Percentiles rank a stretch among this genome's conserved stretches.
Evolutionary conservation across 108 stramenopile genomes (phyloP).

Genomic region (Stephanodiscus minutulus): DNA sequence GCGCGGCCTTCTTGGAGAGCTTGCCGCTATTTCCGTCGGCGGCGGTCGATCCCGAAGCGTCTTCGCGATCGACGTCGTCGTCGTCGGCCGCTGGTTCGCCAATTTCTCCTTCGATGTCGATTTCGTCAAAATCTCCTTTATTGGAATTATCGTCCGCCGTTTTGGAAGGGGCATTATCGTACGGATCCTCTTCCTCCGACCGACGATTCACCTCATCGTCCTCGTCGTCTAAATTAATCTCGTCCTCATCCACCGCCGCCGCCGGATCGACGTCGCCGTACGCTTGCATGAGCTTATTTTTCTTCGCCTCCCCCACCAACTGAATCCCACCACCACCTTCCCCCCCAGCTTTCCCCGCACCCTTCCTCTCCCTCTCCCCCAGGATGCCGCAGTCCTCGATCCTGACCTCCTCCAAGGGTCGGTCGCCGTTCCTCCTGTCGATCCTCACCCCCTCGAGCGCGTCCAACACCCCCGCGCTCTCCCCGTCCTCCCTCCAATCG

Average conservation of each 20-base stretch:
- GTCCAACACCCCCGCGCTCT: conserved; percentile 70
- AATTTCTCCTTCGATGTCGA: conserved; percentile 16
- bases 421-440: conserved; percentile 52
- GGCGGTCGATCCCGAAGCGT: conserved; percentile 15
- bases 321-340: conserved; percentile 24
- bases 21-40: conserved; percentile 17
- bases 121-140: conserved; percentile 39
- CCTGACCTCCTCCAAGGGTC: conserved; percentile 48
- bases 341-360: conserved; percentile 10
- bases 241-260: conserved; percentile 36
- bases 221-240: conserved; percentile 56
- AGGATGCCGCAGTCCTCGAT: conserved; percentile 70
- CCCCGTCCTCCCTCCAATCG: conserved; percentile 65
- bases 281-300: conserved; percentile 45
- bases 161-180: conserved; percentile 30
- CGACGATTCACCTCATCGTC: conserved; percentile 38
- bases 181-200: conserved; percentile 14
- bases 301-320: conserved; percentile 46
- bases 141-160: not conserved
- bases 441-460: conserved; percentile 75
- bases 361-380: conserved; percentile 32
- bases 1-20: conserved; percentile 51
- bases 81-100: conserved; percentile 19
- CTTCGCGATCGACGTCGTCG: conserved; percentile 46
- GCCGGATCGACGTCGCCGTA: conserved; percentile 20